Evolutionary conservation across 331 rosid species (phyloP).

Genomic region (Phaseolus coccineus): DNA sequence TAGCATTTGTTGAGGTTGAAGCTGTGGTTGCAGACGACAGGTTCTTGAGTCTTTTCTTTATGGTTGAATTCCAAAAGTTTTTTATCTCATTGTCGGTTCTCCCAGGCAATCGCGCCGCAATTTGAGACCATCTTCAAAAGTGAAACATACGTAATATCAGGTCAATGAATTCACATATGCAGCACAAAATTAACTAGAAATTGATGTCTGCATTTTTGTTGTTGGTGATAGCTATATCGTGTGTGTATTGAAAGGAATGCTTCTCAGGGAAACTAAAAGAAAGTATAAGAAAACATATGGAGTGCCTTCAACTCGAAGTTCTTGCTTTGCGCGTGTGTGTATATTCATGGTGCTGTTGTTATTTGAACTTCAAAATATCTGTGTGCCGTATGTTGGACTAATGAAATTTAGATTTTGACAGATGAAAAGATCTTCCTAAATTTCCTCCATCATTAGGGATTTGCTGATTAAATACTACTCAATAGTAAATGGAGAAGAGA

Average conservation of each 20-base stretch:
- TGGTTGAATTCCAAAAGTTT: slow-evolving; percentile 92
- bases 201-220: neutral
- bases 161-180: neutral
- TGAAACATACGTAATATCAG: slow-evolving; percentile 38
- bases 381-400: neutral
- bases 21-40: slow-evolving; percentile 52
- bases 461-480: neutral
- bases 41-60: slow-evolving; percentile 81
- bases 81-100: slow-evolving; percentile 92
- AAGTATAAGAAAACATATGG: slow-evolving; percentile 10
- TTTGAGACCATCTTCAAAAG: slow-evolving; percentile 88
- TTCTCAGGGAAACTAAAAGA: slow-evolving; percentile 34
- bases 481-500: neutral
- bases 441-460: neutral
- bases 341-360: slow-evolving; percentile 4
- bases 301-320: slow-evolving; percentile 44
- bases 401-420: neutral
- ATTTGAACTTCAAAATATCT: slow-evolving; percentile 19
- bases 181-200: neutral
- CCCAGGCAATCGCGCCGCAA: slow-evolving; percentile 88
- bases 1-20: slow-evolving; percentile 63
- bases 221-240: neutral
- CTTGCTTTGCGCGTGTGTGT: neutral
- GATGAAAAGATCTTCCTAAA: neutral
- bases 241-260: neutral